Evolutionary conservation across 2,329 filamentous ascomycete genomes (phyloP), one percentile per base, ranked within the genome.

Genomic region (Endoconidiophora polonica): DNA sequence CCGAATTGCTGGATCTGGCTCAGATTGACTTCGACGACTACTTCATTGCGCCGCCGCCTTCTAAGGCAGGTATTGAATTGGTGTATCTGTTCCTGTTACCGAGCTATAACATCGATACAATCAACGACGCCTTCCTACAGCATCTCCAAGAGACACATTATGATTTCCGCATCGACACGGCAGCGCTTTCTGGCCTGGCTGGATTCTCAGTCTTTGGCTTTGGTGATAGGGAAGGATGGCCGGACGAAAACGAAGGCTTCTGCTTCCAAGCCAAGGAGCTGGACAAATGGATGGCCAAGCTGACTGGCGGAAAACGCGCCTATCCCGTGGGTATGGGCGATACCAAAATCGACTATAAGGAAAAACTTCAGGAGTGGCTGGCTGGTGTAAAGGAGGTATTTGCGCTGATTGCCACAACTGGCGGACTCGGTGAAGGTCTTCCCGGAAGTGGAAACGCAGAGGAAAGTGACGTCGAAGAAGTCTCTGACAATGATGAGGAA

Each of bases 281-380:
- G 2, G 90, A 98, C 62, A 87, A 79, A 61, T 96, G 91, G 90
- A 85, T 98, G 83, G 87, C 90, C n/a, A 93, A 87, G 61, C 66
- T 98, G 59, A 94, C 88, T 0, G 81, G 77, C 1, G 76, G 82
- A 54, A 94, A 90, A 66, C 74, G 88, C 60, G 88, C 86, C 1
- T 96, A 83, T 58, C 90, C 90, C 0, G 69, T 96, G 5, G 91
- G 91, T 3, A 81, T 90, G 72, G 86, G 83, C 2, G 87, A 96
- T 63, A 76, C 83, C 52, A 93, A 87, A 64, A 72, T 66, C n/a
- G 83, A 91, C 60, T 76, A 79, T 18, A 67, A 70, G 18, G 64
- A 74, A 45, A 71, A 83, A 23, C 63, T 96, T 49, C 65, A 72
- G 33, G 86, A 94, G 61, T 98, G 90, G 90, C 70, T 73, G 5